phyloP scores from a whole-genome alignment of 306 rosid genomes.

The Cercis canadensis region DNA sequence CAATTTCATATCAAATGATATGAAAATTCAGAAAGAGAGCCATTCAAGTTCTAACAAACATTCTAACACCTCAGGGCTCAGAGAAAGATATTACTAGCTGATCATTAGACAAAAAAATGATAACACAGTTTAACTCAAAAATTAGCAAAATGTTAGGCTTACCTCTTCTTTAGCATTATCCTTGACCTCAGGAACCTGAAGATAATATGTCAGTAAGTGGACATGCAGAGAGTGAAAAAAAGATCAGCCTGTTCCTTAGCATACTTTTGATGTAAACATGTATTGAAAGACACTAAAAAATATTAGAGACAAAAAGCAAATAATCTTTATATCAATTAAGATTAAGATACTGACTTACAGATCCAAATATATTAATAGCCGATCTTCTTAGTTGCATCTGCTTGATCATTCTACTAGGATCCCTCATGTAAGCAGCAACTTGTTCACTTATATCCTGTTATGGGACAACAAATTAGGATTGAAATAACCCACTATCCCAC shows the following conservation, averaged over 20 bases:
- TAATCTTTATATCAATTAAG: background rate
- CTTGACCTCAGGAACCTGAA: slow-evolving; percentile 55
- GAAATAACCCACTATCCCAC: background rate
- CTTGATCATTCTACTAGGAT: slow-evolving; percentile 87
- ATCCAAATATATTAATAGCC: slow-evolving; percentile 62
- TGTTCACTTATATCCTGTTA: slow-evolving; percentile 80
- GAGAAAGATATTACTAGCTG: slow-evolving; percentile 19
- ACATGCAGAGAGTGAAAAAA: slow-evolving; percentile 15
- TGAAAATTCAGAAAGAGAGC: background rate
- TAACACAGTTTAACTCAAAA: slow-evolving; percentile 23
- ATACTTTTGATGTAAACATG: background rate
- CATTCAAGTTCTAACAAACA: slow-evolving; percentile 3
- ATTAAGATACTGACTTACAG: slow-evolving; percentile 55
- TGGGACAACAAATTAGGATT: slow-evolving; percentile 11
- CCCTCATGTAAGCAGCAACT: slow-evolving; percentile 88
- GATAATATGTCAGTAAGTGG: slow-evolving; percentile 34
- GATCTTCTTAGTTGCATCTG: slow-evolving; percentile 83
- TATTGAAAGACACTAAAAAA: background rate
- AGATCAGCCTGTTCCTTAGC: background rate
- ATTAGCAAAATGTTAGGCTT: slow-evolving; percentile 11
- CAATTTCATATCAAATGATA: slow-evolving; percentile 4
- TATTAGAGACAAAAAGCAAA: background rate
- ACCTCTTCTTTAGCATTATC: slow-evolving; percentile 49
- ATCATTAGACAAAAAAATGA: slow-evolving; percentile 10
- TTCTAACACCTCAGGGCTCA: background rate